phyloP scores from a whole-genome alignment of 129 eudicot species.

The Daucus carota region DNA sequence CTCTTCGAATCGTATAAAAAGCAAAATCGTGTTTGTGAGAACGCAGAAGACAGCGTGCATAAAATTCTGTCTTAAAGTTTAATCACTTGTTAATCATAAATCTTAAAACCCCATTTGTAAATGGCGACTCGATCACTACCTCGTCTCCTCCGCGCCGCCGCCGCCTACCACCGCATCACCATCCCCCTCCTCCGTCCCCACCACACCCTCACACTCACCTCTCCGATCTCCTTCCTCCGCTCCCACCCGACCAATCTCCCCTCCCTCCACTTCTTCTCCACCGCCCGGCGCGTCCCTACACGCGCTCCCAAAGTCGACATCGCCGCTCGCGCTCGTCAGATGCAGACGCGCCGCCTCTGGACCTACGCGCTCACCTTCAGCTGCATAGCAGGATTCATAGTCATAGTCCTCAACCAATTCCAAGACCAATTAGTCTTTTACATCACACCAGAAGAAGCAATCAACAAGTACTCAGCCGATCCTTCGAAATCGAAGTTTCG shows the following conservation, averaged over 20 bases:
- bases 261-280: constrained; percentile 32
- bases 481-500: constrained; percentile 63
- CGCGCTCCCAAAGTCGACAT: constrained; percentile 44
- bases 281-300: constrained; percentile 43
- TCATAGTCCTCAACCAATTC: constrained; percentile 71
- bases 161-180: constrained; percentile 1
- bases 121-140: background rate
- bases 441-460: constrained; percentile 77
- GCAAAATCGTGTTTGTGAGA: no score
- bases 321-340: constrained; percentile 80
- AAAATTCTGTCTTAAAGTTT: no score
- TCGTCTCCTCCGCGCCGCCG: constrained; percentile 15
- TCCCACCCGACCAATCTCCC: constrained; percentile 4
- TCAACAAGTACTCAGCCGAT: constrained; percentile 41
- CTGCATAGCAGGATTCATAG: constrained; percentile 75
- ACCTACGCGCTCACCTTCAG: constrained; percentile 73
- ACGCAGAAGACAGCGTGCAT: no score
- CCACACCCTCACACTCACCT: constrained; percentile 7
- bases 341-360: constrained; percentile 92
- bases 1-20: no score
- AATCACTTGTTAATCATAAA: no score
- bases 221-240: constrained; percentile 5
- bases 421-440: constrained; percentile 84
- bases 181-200: constrained; percentile 11
- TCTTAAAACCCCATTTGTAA: background rate